Base-by-base conservation (phyloP, 108 stramenopile species). In the Skeletonema potamos region DNA sequence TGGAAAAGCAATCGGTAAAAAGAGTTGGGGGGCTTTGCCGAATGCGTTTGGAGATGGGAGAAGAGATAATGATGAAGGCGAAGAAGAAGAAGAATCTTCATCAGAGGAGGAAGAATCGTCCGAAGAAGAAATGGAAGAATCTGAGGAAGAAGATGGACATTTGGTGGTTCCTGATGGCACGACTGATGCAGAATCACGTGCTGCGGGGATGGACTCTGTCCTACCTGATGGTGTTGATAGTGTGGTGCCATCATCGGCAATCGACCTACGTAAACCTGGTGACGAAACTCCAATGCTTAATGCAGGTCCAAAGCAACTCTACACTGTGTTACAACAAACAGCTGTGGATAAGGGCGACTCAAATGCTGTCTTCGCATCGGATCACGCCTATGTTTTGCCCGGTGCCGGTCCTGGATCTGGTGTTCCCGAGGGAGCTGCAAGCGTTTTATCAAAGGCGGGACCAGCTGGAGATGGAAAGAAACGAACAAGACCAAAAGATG, bases 1-100 rank as follows among this genome's bases (percentile, higher is more conserved):
- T 70, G 88, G 92, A 39, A 93, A 89, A 70, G 87, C 90, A 34
- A 82, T 91, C 51, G 64, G 63, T 76, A 86, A 85, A 64, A 64
- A 82, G 54, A 59, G 66, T 36, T 97, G 96, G 95, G 97, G 95
- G 17, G 90, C 87, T 20, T 61, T 93, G 62, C 92, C 85, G 27
- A 74, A 54, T 20, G 92, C 89, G 17, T 74, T 82, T 20, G 81
- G 73, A 24, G 77, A 74, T 18, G 85, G 70, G 10, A 76, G 77
- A 10, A 87, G 85, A 4, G 85, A 85, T 6, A 83, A 76, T 4
- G 88, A 89, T 13, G 91, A 88, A 22, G 86, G 87, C 9, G 92
- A 88, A 15, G 79, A 84, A 27, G 79, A 84, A 27, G 90, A 92
- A 6, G 82, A 85, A 34, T 86, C 76, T 11, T 74, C 73, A 48